Evolutionary conservation across 2,329 filamentous ascomycete genomes (phyloP), one percentile per base, ranked within the genome.

Genomic region (Penicillium aurantiogriseum): DNA sequence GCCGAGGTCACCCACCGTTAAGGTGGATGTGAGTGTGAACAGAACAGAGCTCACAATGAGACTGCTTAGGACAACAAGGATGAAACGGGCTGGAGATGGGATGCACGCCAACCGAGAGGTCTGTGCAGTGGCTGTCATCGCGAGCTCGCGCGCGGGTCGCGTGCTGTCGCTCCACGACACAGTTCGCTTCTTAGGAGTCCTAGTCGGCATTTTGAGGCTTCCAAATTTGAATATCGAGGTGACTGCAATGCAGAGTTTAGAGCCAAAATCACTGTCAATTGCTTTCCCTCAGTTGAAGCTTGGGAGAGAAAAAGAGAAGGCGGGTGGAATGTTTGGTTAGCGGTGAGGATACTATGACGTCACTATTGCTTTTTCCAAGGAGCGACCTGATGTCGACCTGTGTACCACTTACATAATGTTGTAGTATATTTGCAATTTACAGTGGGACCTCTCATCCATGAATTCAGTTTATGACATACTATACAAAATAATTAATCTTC

Each of bases 1-100:
- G 1, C 86, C 85, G 40, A 96, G 78, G 72, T 92, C 87, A 7
- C 83, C 84, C 15, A 81, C 79, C 5, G 85, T 86, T 60, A 85
- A 80, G 38, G 83, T 80, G 47, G 84, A 81, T 7, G 84, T 78
- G 51, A 88, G 70, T 46, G 85, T 84, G 73, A 89, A 89, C 7
- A 90, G 81, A 19, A 86, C 67, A 17, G 84, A 81, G 62, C 86
- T 88, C 56, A 91, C 75, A 33, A 80, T 77, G 57, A 92, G 79
- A 74, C 80, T 85, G 58, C 81, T 70, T 19, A 82, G 55, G n/a
- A 83, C 73, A 5, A 74, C 70, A 5, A 75, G 73, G 5, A 80
- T 68, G 31, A 85, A 81, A 56, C 81, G 79, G 6, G 67, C 56
- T 15, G 63, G 45, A 10, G 71, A 67, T 33, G 71, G 71, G 25